Conservation (phyloP, 306 rosid species). For the Vigna trinervia region DNA sequence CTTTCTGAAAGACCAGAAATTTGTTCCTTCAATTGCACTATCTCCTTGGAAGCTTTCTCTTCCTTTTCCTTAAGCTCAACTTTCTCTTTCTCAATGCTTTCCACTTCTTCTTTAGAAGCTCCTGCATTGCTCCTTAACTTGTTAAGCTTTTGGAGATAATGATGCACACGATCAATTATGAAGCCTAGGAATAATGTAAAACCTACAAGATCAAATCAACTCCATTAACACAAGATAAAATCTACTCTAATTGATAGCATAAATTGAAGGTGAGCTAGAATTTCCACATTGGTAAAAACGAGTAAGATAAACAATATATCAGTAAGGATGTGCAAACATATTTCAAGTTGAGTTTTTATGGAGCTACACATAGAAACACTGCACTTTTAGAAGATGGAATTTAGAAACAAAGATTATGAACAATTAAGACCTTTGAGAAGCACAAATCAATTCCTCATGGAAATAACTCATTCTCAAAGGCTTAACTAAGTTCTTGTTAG, state of each 20-base stretch:
- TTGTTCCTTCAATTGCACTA: conserved; percentile 59
- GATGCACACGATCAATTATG: conserved; percentile 71
- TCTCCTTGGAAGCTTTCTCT: conserved; percentile 63
- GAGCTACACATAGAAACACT: not conserved
- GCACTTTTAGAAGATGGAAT: not conserved
- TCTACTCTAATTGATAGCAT: not conserved
- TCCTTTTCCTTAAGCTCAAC: conserved; percentile 60
- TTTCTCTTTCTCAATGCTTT: conserved; percentile 62
- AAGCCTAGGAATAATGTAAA: conserved; percentile 82
- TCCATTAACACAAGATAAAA: conserved; percentile 27
- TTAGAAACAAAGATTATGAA: not conserved
- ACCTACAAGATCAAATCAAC: conserved; percentile 56
- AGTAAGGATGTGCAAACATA: too few relatives aligned
- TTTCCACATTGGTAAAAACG: too few relatives aligned
- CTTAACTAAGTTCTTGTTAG: not conserved
- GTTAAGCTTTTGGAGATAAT: conserved; percentile 68
- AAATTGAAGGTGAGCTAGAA: too few relatives aligned
- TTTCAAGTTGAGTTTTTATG: not conserved
- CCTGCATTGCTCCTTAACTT: conserved; percentile 55
- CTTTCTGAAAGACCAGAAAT: conserved; percentile 53
- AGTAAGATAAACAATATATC: too few relatives aligned
- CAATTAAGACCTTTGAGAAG: not conserved
- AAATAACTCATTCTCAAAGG: not conserved
- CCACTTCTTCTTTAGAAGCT: conserved; percentile 73
- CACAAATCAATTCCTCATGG: not conserved